These are phyloP conservation scores for Diaporthe vexans DNA, from an alignment of 2,329 filamentous ascomycete genomes.

Conservation along the genomic window DNA sequence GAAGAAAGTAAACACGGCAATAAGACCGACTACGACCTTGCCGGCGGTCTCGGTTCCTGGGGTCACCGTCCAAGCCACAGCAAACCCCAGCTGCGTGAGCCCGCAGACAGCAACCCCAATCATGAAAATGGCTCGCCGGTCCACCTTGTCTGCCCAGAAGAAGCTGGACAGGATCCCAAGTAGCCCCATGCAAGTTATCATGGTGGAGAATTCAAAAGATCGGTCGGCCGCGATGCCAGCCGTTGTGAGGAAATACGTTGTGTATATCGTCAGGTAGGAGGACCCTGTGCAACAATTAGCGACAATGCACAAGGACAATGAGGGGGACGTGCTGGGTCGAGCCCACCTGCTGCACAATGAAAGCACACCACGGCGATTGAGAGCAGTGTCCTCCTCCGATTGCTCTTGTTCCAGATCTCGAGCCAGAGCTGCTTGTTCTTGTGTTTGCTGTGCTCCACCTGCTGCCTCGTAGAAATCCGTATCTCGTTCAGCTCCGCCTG, in stretches of 20 bases:
- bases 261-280: slow-evolving; percentile 51
- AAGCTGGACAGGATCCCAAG: slow-evolving; percentile 50
- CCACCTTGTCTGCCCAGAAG: slow-evolving; percentile 49
- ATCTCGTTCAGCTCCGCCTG: slow-evolving; percentile 16
- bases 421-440: slow-evolving; percentile 48
- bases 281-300: slow-evolving; percentile 44
- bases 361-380: slow-evolving; percentile 51
- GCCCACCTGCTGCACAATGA: slow-evolving; percentile 50
- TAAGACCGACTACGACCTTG: not conserved
- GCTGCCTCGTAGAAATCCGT: slow-evolving; percentile 39
- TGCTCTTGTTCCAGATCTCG: slow-evolving; percentile 52
- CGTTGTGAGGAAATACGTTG: slow-evolving; percentile 51
- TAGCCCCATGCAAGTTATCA: slow-evolving; percentile 53
- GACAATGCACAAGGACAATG: no score
- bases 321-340: no score
- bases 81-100: slow-evolving; percentile 45
- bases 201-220: slow-evolving; percentile 51
- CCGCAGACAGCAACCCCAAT: slow-evolving; percentile 49
- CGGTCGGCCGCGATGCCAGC: slow-evolving; percentile 50
- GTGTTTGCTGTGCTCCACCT: slow-evolving; percentile 46
- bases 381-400: slow-evolving; percentile 49
- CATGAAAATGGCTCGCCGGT: slow-evolving; percentile 51
- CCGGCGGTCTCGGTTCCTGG: slow-evolving; percentile 41
- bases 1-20: slow-evolving; percentile 40
- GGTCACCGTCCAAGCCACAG: slow-evolving; percentile 50